Percentiles rank a stretch among this genome's conserved stretches.
Conservation (phyloP, 148 eudicot genomes). For the Rhododendron ferrugineum region DNA sequence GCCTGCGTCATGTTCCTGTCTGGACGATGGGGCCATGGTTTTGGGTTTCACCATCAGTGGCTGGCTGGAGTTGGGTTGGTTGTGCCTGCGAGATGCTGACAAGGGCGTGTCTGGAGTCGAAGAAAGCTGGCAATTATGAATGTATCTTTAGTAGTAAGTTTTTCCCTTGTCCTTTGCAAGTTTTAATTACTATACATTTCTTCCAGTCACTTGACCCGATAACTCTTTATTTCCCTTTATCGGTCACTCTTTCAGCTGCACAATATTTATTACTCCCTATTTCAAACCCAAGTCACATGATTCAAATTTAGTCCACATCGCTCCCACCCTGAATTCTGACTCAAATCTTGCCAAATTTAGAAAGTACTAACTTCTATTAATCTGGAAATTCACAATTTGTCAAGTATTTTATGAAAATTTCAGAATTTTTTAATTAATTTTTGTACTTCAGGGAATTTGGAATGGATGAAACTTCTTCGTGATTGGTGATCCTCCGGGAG, state of each 20-base stretch:
- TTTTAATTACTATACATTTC: too few relatives aligned
- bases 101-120: background rate
- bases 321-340: background rate
- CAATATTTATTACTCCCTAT: background rate
- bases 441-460: too few relatives aligned
- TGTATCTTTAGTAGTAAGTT: background rate
- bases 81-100: background rate
- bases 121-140: constrained; percentile 7
- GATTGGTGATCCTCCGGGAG: too few relatives aligned
- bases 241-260: background rate
- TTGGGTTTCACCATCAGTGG: constrained; percentile 8
- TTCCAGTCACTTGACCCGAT: too few relatives aligned
- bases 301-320: background rate
- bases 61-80: background rate
- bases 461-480: too few relatives aligned
- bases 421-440: too few relatives aligned
- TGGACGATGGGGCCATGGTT: constrained; percentile 6
- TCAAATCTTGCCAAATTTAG: background rate
- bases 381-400: background rate
- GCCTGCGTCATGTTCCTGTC: constrained; percentile 9
- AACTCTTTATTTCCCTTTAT: background rate
- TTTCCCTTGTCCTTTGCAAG: background rate
- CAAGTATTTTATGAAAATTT: too few relatives aligned
- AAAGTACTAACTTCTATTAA: background rate
- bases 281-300: background rate